phyloP scores from a whole-genome alignment of 345 rosid species.

The Adansonia digitata region DNA sequence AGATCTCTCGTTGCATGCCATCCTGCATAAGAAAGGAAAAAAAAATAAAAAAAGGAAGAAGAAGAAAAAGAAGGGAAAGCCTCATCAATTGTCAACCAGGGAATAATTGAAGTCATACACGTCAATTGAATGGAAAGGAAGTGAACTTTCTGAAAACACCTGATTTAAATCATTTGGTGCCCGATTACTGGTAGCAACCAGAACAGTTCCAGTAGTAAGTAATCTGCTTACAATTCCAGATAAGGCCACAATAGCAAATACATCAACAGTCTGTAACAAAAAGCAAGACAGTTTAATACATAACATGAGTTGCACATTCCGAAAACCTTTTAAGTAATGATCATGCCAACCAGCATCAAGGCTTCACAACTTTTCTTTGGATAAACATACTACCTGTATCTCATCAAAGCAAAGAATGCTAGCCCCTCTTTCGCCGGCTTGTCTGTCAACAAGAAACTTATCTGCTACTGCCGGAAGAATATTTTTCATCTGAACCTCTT shows the following conservation, averaged over 20 bases:
- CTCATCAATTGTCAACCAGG: neutral
- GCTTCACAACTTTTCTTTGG: neutral
- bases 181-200: constrained; percentile 90
- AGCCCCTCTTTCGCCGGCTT: constrained; percentile 60
- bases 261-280: constrained; percentile 82
- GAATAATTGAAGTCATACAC: constrained; percentile 3
- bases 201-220: constrained; percentile 77
- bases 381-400: constrained; percentile 60
- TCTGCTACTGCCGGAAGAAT: constrained; percentile 94
- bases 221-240: constrained; percentile 98
- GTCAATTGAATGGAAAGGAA: neutral
- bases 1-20: constrained; percentile 90
- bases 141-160: constrained; percentile 29
- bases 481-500: constrained; percentile 68
- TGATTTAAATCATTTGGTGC: constrained; percentile 88
- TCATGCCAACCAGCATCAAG: neutral
- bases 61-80: neutral
- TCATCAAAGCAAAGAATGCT: constrained; percentile 91
- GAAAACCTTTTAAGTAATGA: constrained; percentile 4
- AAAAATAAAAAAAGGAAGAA: neutral
- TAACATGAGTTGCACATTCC: constrained; percentile 13
- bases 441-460: constrained; percentile 59
- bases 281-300: constrained; percentile 25
- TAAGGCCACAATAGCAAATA: constrained; percentile 95
- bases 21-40: constrained; percentile 46